These are phyloP conservation scores for Glutinoglossum americanum DNA, from an alignment of 495 filamentous ascomycete species.

Conservation along the genomic window DNA sequence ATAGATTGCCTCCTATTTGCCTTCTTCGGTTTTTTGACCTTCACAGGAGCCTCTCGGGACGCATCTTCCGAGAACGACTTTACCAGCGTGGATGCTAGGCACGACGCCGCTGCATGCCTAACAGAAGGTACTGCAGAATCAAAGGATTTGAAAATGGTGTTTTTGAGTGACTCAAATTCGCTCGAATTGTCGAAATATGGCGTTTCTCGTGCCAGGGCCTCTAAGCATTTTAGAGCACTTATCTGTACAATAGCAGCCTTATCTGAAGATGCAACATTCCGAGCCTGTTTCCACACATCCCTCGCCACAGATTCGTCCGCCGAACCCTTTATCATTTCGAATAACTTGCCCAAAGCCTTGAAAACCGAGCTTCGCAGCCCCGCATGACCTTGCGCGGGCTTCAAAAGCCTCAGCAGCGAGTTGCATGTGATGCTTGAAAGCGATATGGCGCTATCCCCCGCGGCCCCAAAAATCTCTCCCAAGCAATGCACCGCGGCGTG, in stretches of 20 bases:
- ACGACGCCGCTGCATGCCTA: slow-evolving; percentile 71
- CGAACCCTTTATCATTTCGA: slow-evolving; percentile 46
- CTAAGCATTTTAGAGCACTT: slow-evolving; percentile 60
- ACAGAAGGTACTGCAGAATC: slow-evolving; percentile 55
- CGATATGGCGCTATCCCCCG: slow-evolving; percentile 83
- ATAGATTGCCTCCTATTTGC: slow-evolving; percentile 45
- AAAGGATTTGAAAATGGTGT: slow-evolving; percentile 59
- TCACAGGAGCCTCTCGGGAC: slow-evolving; percentile 30
- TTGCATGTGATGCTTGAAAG: slow-evolving; percentile 53
- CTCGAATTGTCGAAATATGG: slow-evolving; percentile 69
- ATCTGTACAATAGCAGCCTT: slow-evolving; percentile 67
- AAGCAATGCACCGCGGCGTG: slow-evolving; percentile 81
- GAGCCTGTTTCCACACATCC: slow-evolving; percentile 83
- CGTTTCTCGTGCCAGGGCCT: slow-evolving; percentile 46
- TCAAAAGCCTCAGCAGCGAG: slow-evolving; percentile 55
- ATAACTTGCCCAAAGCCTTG: slow-evolving; percentile 52
- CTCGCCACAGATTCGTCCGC: slow-evolving; percentile 69
- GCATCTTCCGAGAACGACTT: slow-evolving; percentile 52
- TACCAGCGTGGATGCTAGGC: slow-evolving; percentile 54
- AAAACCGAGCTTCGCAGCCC: slow-evolving; percentile 73
- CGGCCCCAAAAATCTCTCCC: slow-evolving; percentile 69
- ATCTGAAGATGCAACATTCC: slow-evolving; percentile 53
- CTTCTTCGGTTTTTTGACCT: slow-evolving; percentile 53
- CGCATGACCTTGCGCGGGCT: slow-evolving; percentile 56
- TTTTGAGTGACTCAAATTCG: slow-evolving; percentile 76